Percentiles rank a stretch among this genome's conserved stretches.
Evolutionary conservation across 495 filamentous ascomycete genomes (phyloP).

Genomic region (Astrocystis sublimbata): DNA sequence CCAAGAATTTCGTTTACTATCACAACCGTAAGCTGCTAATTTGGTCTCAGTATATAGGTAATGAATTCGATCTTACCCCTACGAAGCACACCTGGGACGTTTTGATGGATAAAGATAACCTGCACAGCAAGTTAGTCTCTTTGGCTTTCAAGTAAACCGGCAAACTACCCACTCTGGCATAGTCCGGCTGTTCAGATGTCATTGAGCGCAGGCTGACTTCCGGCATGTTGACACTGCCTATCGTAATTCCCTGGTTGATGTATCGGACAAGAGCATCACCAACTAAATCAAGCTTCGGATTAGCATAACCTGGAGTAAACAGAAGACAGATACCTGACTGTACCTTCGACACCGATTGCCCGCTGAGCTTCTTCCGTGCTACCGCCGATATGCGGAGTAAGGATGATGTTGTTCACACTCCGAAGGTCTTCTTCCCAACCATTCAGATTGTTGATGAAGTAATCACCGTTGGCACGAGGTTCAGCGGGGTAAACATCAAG

Average conservation of each 20-base stretch:
- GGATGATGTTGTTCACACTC: slow-evolving; percentile 84
- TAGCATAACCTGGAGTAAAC: neutral
- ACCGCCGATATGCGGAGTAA: slow-evolving; percentile 95
- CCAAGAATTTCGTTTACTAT: slow-evolving; percentile 88
- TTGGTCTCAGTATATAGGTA: neutral
- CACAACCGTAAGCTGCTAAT: slow-evolving; percentile 19
- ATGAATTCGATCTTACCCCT: slow-evolving; percentile 54
- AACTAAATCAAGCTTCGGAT: slow-evolving; percentile 49
- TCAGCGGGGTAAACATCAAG: slow-evolving; percentile 96
- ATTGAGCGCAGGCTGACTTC: slow-evolving; percentile 86
- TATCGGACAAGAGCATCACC: slow-evolving; percentile 82
- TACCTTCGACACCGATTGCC: slow-evolving; percentile 86
- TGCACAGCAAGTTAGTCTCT: slow-evolving; percentile 29
- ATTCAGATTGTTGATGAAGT: slow-evolving; percentile 87
- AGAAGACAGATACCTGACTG: neutral
- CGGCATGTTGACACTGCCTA: slow-evolving; percentile 93
- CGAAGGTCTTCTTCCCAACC: slow-evolving; percentile 84
- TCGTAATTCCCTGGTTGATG: slow-evolving; percentile 87
- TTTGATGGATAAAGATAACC: slow-evolving; percentile 94
- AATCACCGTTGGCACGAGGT: slow-evolving; percentile 89
- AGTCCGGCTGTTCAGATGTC: slow-evolving; percentile 82
- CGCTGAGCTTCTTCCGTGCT: slow-evolving; percentile 97
- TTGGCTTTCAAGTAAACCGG: neutral
- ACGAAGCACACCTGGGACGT: slow-evolving; percentile 89
- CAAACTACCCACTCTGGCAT: slow-evolving; percentile 66